Evolutionary conservation across 768 basidiomycete species (phyloP).

Genomic region (Rhodotorula sphaerocarpa): DNA sequence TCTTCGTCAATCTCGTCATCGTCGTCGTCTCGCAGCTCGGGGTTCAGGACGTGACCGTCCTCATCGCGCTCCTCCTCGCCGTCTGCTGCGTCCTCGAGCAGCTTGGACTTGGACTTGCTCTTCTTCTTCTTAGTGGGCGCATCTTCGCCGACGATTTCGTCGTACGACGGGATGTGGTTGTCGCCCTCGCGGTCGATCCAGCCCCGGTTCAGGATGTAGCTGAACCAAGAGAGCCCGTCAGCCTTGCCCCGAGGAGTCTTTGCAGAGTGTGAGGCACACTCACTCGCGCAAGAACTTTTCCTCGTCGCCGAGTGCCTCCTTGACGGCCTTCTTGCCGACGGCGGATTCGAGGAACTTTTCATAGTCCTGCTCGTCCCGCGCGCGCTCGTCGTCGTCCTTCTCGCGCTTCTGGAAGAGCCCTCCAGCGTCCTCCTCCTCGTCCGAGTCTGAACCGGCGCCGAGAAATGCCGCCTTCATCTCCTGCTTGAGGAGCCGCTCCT

Average conservation of each 20-base stretch:
- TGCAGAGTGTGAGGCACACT: background rate
- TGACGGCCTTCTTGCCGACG: constrained; percentile 63
- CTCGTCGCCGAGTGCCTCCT: constrained; percentile 59
- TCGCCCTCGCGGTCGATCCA: constrained; percentile 72
- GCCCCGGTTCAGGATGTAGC: constrained; percentile 93
- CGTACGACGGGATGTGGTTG: constrained; percentile 67
- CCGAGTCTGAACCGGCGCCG: constrained; percentile 35
- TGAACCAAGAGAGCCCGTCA: constrained; percentile 40
- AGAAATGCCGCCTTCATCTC: constrained; percentile 81
- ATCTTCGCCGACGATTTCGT: constrained; percentile 57
- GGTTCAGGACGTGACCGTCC: constrained; percentile 27
- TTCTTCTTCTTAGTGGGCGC: constrained; percentile 22
- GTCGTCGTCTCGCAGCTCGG: constrained; percentile 45
- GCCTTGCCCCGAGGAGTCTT: background rate
- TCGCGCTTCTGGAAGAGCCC: constrained; percentile 66
- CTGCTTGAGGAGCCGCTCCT: constrained; percentile 62
- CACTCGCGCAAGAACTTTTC: constrained; percentile 34
- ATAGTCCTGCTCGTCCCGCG: constrained; percentile 78
- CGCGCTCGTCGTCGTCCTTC: constrained; percentile 67
- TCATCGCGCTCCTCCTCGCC: constrained; percentile 41
- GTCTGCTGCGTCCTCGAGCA: constrained; percentile 34
- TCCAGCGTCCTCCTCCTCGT: constrained; percentile 55
- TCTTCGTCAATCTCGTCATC: constrained; percentile 60
- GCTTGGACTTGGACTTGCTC: constrained; percentile 35
- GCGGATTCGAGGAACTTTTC: constrained; percentile 68